Evolutionary conservation across 2,329 filamentous ascomycete genomes (phyloP), one percentile per base, ranked within the genome.

Genomic region (Fusarium devonianum): DNA sequence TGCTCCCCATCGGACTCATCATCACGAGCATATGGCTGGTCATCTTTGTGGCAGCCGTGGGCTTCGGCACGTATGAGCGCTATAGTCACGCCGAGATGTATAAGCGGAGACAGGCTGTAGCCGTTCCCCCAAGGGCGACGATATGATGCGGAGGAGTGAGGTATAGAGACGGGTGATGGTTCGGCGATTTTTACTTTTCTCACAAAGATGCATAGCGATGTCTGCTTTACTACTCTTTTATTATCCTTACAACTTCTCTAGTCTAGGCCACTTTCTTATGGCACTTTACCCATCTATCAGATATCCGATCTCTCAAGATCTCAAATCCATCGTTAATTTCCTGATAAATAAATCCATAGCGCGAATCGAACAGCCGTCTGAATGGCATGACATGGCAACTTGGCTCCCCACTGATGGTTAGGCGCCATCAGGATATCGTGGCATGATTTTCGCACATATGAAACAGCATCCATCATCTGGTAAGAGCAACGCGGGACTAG

Each of bases 1-100:
- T 90, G 52, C 86, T 89, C 70, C 88, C 88, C 7, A 74, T 87
- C 21, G 88, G 88, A 13, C 73, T 87, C n/a, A 73, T 89, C 58
- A 78, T 92, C 62, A 87, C 82, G 3, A 73, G 79, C 28, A 64
- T 80, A 10, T 92, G 88, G 86, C 69, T 83, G 2, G 55, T 79
- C 1, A 52, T 88, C 14, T 82, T 86, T 18, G 39, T 84, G 6
- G 69, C 70, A 0, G 82, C 79, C 16, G 82, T 87, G 53, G 86
- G 80, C 3, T 79, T 80, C 47, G 88, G 88, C 46, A 90, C 87
- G 4, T 78, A 83, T 49, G 80, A 86, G 66, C 79, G 88, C 44
- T 84, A 88, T 48, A 78, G 81, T 66, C 88, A 87, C 71, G 78
- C 84, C 26, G 83, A 88, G 37, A 77, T 81, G 59, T 89, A 86